These are phyloP conservation scores for Apodospora peruviana DNA, from an alignment of 495 filamentous ascomycete species.

Conservation along the genomic window DNA sequence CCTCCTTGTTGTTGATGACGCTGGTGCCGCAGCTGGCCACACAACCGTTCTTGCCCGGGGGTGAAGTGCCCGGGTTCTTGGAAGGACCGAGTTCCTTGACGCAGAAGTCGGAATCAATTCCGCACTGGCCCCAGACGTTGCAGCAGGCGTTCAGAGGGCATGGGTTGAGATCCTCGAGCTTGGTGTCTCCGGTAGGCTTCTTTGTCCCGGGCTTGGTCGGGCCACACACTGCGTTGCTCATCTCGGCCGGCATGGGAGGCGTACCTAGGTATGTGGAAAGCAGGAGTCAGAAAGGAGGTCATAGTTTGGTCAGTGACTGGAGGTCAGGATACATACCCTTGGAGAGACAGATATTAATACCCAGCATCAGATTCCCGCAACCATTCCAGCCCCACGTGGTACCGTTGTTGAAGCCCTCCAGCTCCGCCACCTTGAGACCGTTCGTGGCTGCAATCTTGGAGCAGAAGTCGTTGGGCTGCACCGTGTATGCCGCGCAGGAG, in stretches of 20 bases:
- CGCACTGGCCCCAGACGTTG: conserved; percentile 27
- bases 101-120: conserved; percentile 44
- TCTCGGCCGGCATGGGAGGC: conserved; percentile 38
- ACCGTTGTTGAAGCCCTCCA: conserved; percentile 34
- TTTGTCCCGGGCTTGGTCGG: conserved; percentile 35
- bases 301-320: too few species aligned
- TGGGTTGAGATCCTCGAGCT: conserved; percentile 23
- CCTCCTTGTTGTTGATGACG: neutral
- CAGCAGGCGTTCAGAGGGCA: conserved; percentile 32
- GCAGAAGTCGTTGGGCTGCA: conserved; percentile 30
- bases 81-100: conserved; percentile 22
- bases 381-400: conserved; percentile 28
- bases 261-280: too few species aligned
- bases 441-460: conserved; percentile 17
- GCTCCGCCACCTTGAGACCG: conserved; percentile 24
- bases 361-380: conserved; percentile 28
- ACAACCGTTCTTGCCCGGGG: conserved; percentile 34
- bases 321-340: too few species aligned
- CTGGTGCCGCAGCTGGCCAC: conserved; percentile 43
- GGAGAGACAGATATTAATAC: conserved; percentile 42
- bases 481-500: conserved; percentile 31
- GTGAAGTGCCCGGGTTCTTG: conserved; percentile 35
- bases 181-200: conserved; percentile 5
- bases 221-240: conserved; percentile 38
- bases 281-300: too few species aligned